Percentiles rank a stretch among this genome's conserved stretches.
phyloP scores from a whole-genome alignment of 805 yeast genomes.

The Blastobotrys parvus region DNA sequence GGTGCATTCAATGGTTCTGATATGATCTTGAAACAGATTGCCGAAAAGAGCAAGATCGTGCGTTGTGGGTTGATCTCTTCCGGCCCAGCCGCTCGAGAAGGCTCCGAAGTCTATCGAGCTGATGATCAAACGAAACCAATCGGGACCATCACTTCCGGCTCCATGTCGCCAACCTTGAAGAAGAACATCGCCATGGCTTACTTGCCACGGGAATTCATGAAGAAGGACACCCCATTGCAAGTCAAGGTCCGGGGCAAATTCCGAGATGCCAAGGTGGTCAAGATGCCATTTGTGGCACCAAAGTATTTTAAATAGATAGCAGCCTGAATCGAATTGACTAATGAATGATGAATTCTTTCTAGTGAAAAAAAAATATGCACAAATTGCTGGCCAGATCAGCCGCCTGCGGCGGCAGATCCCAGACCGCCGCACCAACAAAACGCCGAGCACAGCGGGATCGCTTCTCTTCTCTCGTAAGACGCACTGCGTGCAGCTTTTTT shows the following conservation, averaged over 20 bases:
- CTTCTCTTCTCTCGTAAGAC: neutral
- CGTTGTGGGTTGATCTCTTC: constrained; percentile 66
- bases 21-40: constrained; percentile 60
- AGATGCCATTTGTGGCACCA: constrained; percentile 77
- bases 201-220: constrained; percentile 59
- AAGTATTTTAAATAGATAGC: constrained; percentile 43
- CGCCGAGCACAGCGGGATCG: too few species aligned
- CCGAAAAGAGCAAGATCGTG: constrained; percentile 49
- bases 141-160: constrained; percentile 55
- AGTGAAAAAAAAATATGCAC: neutral
- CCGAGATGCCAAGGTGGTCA: constrained; percentile 66
- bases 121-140: constrained; percentile 47
- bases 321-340: neutral
- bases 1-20: constrained; percentile 66
- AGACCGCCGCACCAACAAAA: too few species aligned
- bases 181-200: constrained; percentile 89
- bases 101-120: constrained; percentile 49
- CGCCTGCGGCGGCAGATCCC: too few species aligned
- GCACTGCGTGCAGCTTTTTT: neutral
- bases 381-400: neutral
- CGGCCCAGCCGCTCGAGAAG: constrained; percentile 93
- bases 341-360: neutral
- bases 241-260: constrained; percentile 79
- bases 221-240: constrained; percentile 62
- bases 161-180: constrained; percentile 61